Conservation (phyloP, 2,329 filamentous ascomycete species). For the Alternaria sp. region DNA sequence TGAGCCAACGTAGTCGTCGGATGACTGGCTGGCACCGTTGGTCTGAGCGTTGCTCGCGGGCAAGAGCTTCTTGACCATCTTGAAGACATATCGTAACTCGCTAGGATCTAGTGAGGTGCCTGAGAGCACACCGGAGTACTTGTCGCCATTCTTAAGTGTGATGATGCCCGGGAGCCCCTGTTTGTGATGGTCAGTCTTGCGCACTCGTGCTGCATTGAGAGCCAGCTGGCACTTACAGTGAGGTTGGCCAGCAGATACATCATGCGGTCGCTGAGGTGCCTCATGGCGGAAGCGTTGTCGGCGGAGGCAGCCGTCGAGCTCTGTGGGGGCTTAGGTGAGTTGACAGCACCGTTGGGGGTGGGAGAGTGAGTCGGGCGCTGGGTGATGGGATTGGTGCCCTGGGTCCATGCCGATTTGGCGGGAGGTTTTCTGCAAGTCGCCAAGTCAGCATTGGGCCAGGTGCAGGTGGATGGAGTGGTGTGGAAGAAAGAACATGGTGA, state of each 20-base stretch:
- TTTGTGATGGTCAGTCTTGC: conserved; percentile 20
- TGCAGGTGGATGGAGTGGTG: conserved; percentile 11
- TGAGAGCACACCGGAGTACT: conserved; percentile 68
- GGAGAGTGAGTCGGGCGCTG: conserved; percentile 60
- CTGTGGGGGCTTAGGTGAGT: conserved; percentile 53
- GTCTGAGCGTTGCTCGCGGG: conserved; percentile 51
- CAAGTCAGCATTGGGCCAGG: conserved; percentile 38
- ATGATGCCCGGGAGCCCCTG: conserved; percentile 65
- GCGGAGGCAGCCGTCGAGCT: conserved; percentile 47
- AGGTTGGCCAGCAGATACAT: conserved; percentile 66
- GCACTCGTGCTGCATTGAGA: background rate
- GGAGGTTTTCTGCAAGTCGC: conserved; percentile 56
- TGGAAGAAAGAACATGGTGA: conserved; percentile 9
- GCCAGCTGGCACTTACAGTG: conserved; percentile 58
- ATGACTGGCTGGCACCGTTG: conserved; percentile 55
- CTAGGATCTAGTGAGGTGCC: conserved; percentile 61
- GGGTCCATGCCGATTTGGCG: conserved; percentile 67
- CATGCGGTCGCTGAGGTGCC: conserved; percentile 67
- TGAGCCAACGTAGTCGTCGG: conserved; percentile 56
- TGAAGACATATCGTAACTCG: conserved; percentile 66
- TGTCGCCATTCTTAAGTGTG: conserved; percentile 67
- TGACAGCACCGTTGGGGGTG: conserved; percentile 64
- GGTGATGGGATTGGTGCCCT: conserved; percentile 68
- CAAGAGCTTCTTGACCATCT: conserved; percentile 68
- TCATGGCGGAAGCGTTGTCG: conserved; percentile 63